A percentile compares a stretch with the other conserved stretches of the same genome.
Evolutionary conservation across 78 protist species (phyloP).

Genomic region (Tieghemostelium lacteum): DNA sequence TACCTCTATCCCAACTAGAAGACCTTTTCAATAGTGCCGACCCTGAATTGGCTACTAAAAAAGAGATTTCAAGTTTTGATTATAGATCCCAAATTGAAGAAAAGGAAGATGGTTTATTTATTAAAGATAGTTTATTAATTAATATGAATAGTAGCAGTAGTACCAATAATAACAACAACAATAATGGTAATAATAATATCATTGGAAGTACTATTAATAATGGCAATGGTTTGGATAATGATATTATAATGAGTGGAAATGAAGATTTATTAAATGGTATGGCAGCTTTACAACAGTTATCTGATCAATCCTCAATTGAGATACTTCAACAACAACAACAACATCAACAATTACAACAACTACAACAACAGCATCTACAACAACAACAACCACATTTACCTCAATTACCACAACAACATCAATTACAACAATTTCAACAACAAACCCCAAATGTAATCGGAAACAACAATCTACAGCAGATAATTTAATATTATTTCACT

Average conservation of each 20-base stretch:
- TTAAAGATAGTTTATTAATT: background rate
- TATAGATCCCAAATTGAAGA: conserved; percentile 59
- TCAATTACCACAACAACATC: background rate
- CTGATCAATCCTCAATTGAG: background rate
- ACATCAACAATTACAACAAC: background rate
- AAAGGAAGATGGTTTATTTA: conserved; percentile 58
- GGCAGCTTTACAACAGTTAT: background rate
- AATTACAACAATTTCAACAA: background rate
- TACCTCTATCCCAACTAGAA: conserved; percentile 33
- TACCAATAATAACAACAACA: background rate
- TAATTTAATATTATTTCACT: background rate
- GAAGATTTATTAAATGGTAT: background rate
- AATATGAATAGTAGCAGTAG: background rate
- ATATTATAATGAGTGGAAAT: background rate
- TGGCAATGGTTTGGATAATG: background rate
- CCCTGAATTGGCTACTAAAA: conserved; percentile 36
- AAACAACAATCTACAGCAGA: background rate
- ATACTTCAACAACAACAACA: background rate
- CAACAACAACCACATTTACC: conserved; percentile 6
- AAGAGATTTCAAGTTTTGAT: conserved; percentile 24
- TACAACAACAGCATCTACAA: background rate
- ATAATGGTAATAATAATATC: background rate
- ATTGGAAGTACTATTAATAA: background rate
- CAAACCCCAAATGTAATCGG: background rate
- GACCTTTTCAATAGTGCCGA: conserved; percentile 17